A percentile compares a stretch with the other conserved stretches of the same genome.
phyloP scores from a whole-genome alignment of 805 yeast genomes.

The Metschnikowia chrysomelidarum region DNA sequence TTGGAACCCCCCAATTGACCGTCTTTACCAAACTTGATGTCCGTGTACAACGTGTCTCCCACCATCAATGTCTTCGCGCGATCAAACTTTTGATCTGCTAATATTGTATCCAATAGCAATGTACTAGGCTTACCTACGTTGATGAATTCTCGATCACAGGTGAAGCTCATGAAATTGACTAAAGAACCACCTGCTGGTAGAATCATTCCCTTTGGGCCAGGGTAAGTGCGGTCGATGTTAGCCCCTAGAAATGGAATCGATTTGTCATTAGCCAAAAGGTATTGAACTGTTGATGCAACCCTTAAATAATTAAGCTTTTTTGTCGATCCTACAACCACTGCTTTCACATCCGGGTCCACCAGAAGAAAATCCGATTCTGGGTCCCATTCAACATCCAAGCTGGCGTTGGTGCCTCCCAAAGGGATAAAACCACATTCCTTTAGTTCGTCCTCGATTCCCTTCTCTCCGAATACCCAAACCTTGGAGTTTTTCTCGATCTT shows the following conservation, averaged over 20 bases:
- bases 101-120: constrained; percentile 28
- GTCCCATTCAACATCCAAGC: constrained; percentile 26
- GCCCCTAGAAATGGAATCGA: constrained; percentile 38
- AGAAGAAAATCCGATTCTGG: constrained; percentile 25
- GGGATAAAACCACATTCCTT: constrained; percentile 32
- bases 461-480: constrained; percentile 42
- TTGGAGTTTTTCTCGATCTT: constrained; percentile 29
- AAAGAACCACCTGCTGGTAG: constrained; percentile 44
- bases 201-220: constrained; percentile 36
- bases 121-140: constrained; percentile 41
- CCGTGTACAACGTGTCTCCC: constrained; percentile 43
- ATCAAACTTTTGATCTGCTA: constrained; percentile 27
- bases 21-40: constrained; percentile 43
- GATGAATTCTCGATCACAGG: constrained; percentile 31
- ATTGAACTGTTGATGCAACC: constrained; percentile 37
- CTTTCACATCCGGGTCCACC: constrained; percentile 39
- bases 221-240: constrained; percentile 41
- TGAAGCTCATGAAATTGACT: constrained; percentile 37
- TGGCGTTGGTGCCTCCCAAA: constrained; percentile 33
- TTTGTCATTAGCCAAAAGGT: constrained; percentile 31
- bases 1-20: constrained; percentile 32
- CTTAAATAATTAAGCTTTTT: constrained; percentile 37
- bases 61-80: constrained; percentile 34
- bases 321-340: constrained; percentile 41
- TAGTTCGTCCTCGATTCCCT: constrained; percentile 37